Evolutionary conservation across 2,329 filamentous ascomycete genomes (phyloP).

Genomic region (Talaromyces rugulosus): DNA sequence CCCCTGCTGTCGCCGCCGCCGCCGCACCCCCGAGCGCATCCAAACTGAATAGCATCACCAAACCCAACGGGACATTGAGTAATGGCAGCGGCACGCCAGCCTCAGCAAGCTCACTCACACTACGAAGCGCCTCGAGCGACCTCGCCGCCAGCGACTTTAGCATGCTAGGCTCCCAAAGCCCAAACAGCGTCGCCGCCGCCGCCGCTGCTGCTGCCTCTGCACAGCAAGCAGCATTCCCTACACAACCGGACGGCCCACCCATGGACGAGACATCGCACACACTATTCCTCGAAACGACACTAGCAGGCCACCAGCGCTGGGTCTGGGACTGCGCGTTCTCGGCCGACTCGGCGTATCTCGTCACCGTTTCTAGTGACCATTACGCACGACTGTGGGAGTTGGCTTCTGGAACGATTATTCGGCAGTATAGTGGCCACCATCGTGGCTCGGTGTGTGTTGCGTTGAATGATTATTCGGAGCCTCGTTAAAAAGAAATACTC

Average conservation of each 20-base stretch:
- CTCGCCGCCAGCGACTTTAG: slow-evolving; percentile 12
- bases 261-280: slow-evolving; percentile 47
- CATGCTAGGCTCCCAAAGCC: slow-evolving; percentile 2
- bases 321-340: slow-evolving; percentile 97
- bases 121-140: slow-evolving; percentile 9
- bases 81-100: slow-evolving; percentile 3
- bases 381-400: slow-evolving; percentile 92
- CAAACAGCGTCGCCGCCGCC: background rate
- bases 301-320: slow-evolving; percentile 90
- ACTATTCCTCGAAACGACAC: slow-evolving; percentile 76
- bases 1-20: slow-evolving; percentile 33
- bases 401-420: slow-evolving; percentile 78
- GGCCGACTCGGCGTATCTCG: slow-evolving; percentile 86
- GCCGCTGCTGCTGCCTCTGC: slow-evolving; percentile 19
- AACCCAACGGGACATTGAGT: slow-evolving; percentile 9
- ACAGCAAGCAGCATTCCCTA: slow-evolving; percentile 23
- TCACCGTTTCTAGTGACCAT: slow-evolving; percentile 90
- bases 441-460: slow-evolving; percentile 88
- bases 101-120: background rate
- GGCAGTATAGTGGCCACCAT: slow-evolving; percentile 94
- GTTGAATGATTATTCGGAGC: slow-evolving; percentile 71
- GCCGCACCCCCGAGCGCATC: slow-evolving; percentile 15
- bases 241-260: slow-evolving; percentile 35
- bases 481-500: slow-evolving; percentile 23
- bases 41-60: background rate